Conservation (phyloP, 805 yeast species). For the Candida namnaoensis region DNA sequence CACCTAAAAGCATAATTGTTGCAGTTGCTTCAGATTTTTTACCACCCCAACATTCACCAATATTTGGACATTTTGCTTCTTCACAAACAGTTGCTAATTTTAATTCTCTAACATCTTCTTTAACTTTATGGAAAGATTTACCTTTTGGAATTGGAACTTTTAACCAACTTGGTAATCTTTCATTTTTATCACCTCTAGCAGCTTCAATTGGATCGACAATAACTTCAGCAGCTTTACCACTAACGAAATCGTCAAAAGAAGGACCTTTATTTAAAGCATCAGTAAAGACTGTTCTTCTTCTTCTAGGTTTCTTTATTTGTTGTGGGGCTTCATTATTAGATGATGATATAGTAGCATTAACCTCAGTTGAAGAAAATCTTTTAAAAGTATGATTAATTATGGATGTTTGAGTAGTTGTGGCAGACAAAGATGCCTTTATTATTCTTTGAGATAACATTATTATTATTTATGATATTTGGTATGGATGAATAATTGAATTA, state of each 20-base stretch:
- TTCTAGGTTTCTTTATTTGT: constrained; percentile 18
- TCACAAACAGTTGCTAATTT: constrained; percentile 95
- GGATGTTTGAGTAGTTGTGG: background rate
- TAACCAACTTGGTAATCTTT: constrained; percentile 85
- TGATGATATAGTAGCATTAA: background rate
- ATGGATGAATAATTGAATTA: too few relatives aligned
- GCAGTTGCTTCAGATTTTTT: constrained; percentile 87
- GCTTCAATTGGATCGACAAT: constrained; percentile 68
- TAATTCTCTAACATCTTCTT: constrained; percentile 80
- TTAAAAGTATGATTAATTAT: background rate
- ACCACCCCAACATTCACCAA: constrained; percentile 99
- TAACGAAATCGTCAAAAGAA: constrained; percentile 83
- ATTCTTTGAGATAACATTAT: constrained; percentile 1
- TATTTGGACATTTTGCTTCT: constrained; percentile 98
- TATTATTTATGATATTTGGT: too few relatives aligned
- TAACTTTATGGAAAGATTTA: constrained; percentile 66
- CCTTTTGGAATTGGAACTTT: constrained; percentile 98
- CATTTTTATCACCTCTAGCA: constrained; percentile 59
- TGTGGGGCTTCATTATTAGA: background rate
- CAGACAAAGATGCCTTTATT: background rate
- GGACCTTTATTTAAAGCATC: constrained; percentile 80
- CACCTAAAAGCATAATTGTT: constrained; percentile 96
- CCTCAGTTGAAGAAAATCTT: constrained; percentile 5
- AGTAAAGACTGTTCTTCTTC: constrained; percentile 51
- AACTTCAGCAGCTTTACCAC: constrained; percentile 65